These are phyloP conservation scores for Marvania coccoides DNA, from an alignment of 139 green algal genomes.

Conservation along the genomic window DNA sequence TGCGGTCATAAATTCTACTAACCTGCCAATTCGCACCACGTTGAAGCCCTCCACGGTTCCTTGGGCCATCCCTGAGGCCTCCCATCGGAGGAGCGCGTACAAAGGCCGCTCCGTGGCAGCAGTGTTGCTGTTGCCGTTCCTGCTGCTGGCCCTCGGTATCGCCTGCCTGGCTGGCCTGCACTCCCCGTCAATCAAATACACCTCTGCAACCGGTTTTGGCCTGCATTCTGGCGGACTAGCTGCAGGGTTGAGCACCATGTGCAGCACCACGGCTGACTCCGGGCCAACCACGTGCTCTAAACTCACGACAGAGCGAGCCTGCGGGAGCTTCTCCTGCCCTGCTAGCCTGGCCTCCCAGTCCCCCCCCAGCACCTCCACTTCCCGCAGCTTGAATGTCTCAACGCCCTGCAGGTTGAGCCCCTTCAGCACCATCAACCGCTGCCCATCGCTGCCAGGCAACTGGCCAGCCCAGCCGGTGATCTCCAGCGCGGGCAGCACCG, in stretches of 20 bases:
- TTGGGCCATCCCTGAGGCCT: not conserved
- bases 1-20: too few species aligned
- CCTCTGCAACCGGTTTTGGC: too few species aligned
- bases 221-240: not conserved
- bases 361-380: not conserved
- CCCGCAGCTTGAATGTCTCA: not conserved
- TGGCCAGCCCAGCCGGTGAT: slow-evolving; percentile 1
- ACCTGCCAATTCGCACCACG: too few species aligned
- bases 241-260: not conserved
- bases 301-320: not conserved
- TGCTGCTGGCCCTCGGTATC: too few species aligned
- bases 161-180: too few species aligned
- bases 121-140: not conserved
- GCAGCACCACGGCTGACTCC: not conserved
- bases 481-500: slow-evolving; percentile 34
- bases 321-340: not conserved
- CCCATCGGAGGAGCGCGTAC: not conserved
- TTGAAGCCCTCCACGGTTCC: not conserved
- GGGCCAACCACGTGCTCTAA: not conserved
- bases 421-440: slow-evolving; percentile 19
- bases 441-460: not conserved
- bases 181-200: too few species aligned
- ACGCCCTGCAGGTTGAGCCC: slow-evolving; percentile 2
- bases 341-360: not conserved
- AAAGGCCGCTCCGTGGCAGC: too few species aligned